A percentile compares a stretch with the other conserved stretches of the same genome.
Evolutionary conservation across 345 rosid species (phyloP).

Genomic region (Eucalyptus melliodora): DNA sequence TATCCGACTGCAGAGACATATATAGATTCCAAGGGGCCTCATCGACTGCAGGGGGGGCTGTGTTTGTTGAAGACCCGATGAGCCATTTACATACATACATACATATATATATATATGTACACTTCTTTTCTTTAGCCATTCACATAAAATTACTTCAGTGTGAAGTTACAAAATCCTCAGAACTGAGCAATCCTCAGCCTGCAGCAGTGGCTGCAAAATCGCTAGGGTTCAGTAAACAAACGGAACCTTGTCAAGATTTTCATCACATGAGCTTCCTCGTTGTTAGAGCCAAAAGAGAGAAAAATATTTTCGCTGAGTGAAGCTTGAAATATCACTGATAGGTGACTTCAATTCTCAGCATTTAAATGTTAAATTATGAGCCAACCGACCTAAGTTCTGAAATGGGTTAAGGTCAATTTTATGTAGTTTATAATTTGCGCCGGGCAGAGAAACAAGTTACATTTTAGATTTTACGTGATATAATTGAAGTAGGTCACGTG

Average conservation of each 20-base stretch:
- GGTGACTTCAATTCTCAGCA: neutral
- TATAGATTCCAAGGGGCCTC: neutral
- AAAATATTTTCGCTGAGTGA: neutral
- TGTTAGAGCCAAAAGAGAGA: neutral
- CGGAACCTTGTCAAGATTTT: neutral
- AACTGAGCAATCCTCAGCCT: neutral
- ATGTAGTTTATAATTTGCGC: neutral
- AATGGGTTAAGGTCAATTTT: neutral
- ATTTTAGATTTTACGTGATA: neutral
- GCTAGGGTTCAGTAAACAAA: neutral
- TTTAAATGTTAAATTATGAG: neutral
- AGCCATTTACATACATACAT: neutral
- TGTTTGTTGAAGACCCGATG: neutral
- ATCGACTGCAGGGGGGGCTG: neutral
- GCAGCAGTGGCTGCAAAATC: neutral
- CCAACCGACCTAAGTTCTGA: neutral
- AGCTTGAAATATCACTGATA: neutral
- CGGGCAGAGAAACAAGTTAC: neutral
- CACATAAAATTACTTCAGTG: neutral
- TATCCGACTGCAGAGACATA: neutral
- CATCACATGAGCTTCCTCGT: neutral
- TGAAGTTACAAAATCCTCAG: neutral
- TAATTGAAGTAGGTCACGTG: neutral
- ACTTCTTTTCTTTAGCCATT: neutral
- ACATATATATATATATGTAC: too few relatives aligned